Base-by-base conservation (phyloP, 495 filamentous ascomycete genomes). In the Trichoderma reesei region DNA sequence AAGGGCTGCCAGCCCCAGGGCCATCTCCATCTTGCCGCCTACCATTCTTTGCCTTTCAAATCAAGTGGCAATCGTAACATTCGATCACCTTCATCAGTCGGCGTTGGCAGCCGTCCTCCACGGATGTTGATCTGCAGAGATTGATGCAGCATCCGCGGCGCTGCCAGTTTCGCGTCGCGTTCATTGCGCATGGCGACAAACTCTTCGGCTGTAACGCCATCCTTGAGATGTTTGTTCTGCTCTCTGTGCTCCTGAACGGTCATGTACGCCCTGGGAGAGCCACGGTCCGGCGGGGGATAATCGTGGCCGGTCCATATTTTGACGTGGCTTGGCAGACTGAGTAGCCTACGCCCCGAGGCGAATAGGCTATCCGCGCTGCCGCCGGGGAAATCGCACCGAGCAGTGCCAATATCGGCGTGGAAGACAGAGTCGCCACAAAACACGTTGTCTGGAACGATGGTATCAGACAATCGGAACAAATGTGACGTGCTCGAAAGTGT, bases 371-470 rank as follows among this genome's bases (percentile, higher is more conserved):
- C 66, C 6, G 82, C 79, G 42, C 72, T 70, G n/a, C 84, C 84
- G 36, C 80, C 80, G 5, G 83, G 84, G 66, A 87, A 86, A 66
- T 86, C 84, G 66, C 81, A 83, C 33, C 84, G 77, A 3, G 84
- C 84, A 3, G 80, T 79, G 33, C 84, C 84, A 26, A 87, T 72
- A 65, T 86, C 84, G 7, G 74, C 69, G 67, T 86, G 76, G 74
- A 86, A 86, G 63, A 87, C 69, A 8, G 83, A 83, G 71, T 86
- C 85, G 20, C 85, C 85, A 59, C 75, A 78, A 71, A 87, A 86
- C n/a, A 86, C 72, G 65, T 86, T 85, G n/a, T 72, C 74, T 62
- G 11, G 14, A 36, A 10, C 48, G 26, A 13, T 10, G 31, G 13
- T 56, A 48, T 65, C 37, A 63, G 51, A 7, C 3, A 3, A 1